A percentile compares a stretch with the other conserved stretches of the same genome.
Conservation (phyloP, 1,284 basidiomycete species). For the Pterulicium gracile region DNA sequence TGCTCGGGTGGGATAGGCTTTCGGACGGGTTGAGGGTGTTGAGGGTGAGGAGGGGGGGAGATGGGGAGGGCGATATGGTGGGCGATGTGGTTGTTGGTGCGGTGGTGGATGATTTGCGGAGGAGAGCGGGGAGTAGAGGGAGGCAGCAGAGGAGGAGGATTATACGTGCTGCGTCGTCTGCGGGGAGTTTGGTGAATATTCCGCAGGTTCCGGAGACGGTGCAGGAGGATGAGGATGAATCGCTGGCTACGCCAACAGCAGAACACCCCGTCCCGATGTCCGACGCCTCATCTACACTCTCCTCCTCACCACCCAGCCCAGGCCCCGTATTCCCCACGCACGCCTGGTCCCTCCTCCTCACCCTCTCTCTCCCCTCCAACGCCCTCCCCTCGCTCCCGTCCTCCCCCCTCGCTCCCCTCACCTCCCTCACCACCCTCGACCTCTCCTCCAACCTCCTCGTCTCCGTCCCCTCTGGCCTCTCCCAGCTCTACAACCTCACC, state of each 20-base stretch:
- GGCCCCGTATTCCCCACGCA: constrained; percentile 37
- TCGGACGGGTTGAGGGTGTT: constrained; percentile 64
- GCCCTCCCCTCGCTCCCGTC: constrained; percentile 74
- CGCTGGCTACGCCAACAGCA: constrained; percentile 12
- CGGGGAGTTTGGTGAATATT: constrained; percentile 39
- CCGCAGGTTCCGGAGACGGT: constrained; percentile 48
- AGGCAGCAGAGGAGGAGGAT: constrained; percentile 36
- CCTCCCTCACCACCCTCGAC: constrained; percentile 78
- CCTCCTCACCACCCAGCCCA: constrained; percentile 21
- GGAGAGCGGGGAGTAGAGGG: constrained; percentile 43
- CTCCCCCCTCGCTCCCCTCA: constrained; percentile 61
- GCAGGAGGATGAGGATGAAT: constrained; percentile 41
- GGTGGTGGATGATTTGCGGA: constrained; percentile 63
- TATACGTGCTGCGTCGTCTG: constrained; percentile 23
- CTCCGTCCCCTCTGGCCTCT: constrained; percentile 71
- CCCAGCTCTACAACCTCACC: constrained; percentile 63
- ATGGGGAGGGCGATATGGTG: constrained; percentile 86
- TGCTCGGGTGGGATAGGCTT: constrained; percentile 82
- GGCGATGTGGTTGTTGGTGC: constrained; percentile 69
- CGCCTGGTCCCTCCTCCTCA: constrained; percentile 73
- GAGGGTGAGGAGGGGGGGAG: constrained; percentile 64
- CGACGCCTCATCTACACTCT: constrained; percentile 19
- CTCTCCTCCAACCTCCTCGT: constrained; percentile 85
- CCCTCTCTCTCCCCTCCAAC: constrained; percentile 76
- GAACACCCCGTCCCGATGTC: constrained; percentile 5